Percentiles rank a stretch among this genome's conserved stretches.
These are phyloP conservation scores for Tolypocladium tundrense DNA, from an alignment of 2,329 filamentous ascomycete genomes.

Conservation along the genomic window DNA sequence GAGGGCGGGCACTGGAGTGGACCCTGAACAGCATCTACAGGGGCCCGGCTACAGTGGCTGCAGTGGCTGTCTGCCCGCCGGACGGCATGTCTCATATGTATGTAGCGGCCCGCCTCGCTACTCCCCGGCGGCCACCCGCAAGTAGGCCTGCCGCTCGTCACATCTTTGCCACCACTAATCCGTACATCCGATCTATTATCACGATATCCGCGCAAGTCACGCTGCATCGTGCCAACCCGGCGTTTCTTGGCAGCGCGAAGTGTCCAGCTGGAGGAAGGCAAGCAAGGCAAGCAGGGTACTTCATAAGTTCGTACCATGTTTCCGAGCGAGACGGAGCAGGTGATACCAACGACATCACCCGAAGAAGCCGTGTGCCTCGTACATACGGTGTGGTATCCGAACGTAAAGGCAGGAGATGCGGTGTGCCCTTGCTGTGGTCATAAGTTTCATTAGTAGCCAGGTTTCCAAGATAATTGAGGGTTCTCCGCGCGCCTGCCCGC, in stretches of 20 bases:
- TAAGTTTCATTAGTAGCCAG: not conserved
- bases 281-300: not conserved
- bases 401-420: not conserved
- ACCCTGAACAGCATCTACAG: too few species aligned
- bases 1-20: too few species aligned
- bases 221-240: not conserved
- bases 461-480: not conserved
- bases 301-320: not conserved
- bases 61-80: too few species aligned
- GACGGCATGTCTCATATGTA: too few species aligned
- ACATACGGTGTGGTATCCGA: not conserved
- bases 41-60: too few species aligned
- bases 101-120: too few species aligned
- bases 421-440: not conserved
- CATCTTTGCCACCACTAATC: not conserved
- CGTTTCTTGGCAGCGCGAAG: not conserved
- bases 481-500: too few species aligned
- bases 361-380: not conserved
- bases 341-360: not conserved
- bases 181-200: not conserved
- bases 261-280: not conserved
- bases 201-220: not conserved
- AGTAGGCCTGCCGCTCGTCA: not conserved
- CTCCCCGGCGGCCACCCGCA: not conserved
- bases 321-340: not conserved